Evolutionary conservation across 208 protist genomes (phyloP).

Genomic region (Crithidia thermophila): DNA sequence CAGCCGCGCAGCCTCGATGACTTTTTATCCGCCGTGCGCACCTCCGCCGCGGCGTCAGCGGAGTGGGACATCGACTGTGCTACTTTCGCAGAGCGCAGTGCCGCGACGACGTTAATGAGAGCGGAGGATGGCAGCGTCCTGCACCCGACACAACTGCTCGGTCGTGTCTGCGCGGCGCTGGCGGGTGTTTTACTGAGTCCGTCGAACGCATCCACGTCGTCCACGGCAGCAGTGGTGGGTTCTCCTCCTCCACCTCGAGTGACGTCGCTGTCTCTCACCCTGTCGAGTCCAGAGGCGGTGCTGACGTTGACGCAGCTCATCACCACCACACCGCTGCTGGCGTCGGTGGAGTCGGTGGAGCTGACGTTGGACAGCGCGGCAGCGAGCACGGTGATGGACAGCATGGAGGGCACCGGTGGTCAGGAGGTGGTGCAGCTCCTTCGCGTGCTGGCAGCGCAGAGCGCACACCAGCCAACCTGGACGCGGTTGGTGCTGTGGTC

Average conservation of each 20-base stretch:
- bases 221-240: not conserved
- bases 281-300: constrained; percentile 16
- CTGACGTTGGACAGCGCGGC: constrained; percentile 26
- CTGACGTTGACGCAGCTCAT: constrained; percentile 12
- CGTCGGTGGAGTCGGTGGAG: constrained; percentile 32
- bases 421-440: constrained; percentile 25
- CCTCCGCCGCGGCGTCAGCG: constrained; percentile 3
- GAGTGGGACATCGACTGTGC: constrained; percentile 58
- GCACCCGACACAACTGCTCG: constrained; percentile 20
- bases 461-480: not conserved
- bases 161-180: constrained; percentile 17
- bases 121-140: too few species aligned
- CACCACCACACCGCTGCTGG: constrained; percentile 18
- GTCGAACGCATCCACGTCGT: not conserved
- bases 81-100: constrained; percentile 15
- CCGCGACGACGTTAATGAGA: not conserved
- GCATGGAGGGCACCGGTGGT: not conserved
- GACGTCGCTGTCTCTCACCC: constrained; percentile 20
- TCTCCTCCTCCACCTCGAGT: constrained; percentile 5
- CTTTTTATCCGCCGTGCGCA: constrained; percentile 2
- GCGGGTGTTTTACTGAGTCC: constrained; percentile 4
- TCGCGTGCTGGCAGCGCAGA: constrained; percentile 9
- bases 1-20: not conserved
- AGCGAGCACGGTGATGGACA: constrained; percentile 1
- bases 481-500: not conserved